Conservation (phyloP, 805 yeast species). For the Lipomyces mesembrius region DNA sequence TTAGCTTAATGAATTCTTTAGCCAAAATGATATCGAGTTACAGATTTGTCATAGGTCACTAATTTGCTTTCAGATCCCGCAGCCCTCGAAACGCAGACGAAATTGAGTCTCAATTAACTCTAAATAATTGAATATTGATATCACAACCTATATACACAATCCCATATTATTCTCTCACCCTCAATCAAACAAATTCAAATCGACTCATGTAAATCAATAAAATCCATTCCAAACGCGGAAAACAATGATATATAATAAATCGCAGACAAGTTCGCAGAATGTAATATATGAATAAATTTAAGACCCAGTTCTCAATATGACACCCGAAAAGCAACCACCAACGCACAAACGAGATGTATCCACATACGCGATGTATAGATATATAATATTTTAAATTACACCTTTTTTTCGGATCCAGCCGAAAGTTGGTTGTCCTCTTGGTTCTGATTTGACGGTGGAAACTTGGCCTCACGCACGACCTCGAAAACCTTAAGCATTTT, state of each 20-base stretch:
- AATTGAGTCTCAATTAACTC: too few relatives aligned
- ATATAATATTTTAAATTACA: neutral
- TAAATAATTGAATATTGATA: too few relatives aligned
- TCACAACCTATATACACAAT: too few relatives aligned
- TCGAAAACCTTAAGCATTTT: slow-evolving; percentile 91
- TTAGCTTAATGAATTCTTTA: too few relatives aligned
- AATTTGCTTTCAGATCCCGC: too few relatives aligned
- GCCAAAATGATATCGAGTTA: too few relatives aligned
- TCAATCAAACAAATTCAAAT: neutral
- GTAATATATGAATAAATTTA: neutral
- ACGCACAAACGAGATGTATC: neutral
- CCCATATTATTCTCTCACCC: too few relatives aligned
- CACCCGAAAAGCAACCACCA: neutral
- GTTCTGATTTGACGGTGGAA: slow-evolving; percentile 6
- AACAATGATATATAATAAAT: neutral
- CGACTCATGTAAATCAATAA: neutral
- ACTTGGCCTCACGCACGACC: slow-evolving; percentile 63
- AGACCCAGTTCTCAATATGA: neutral
- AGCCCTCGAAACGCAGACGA: too few relatives aligned
- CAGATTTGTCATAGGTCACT: too few relatives aligned
- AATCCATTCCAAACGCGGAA: neutral
- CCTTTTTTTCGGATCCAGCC: slow-evolving; percentile 4
- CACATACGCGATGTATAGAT: neutral
- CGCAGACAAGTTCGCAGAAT: neutral
- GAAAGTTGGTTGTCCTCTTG: slow-evolving; percentile 12